A percentile compares a stretch with the other conserved stretches of the same genome.
These are phyloP conservation scores for Selaginella moellendorffii DNA, from an alignment of 75 land plant genomes.

Conservation along the genomic window DNA sequence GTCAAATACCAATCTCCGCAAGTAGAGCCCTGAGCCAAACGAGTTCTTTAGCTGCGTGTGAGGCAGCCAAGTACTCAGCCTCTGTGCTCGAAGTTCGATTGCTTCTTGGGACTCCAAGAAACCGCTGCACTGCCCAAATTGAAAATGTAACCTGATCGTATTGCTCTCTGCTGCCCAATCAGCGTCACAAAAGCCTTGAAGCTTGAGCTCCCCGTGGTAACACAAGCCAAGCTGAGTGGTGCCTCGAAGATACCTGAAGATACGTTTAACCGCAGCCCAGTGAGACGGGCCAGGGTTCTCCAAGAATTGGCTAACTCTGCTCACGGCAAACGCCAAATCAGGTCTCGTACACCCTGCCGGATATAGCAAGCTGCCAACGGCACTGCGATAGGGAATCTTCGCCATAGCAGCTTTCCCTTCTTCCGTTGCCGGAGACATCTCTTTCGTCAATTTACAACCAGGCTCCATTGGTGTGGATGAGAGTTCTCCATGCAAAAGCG, in stretches of 20 bases:
- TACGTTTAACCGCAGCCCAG: background rate
- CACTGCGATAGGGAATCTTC: background rate
- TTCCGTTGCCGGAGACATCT: no score
- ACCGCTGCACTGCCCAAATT: no score
- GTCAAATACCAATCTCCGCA: no score
- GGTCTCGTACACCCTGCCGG: background rate
- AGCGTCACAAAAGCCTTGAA: background rate
- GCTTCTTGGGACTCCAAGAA: no score
- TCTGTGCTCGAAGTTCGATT: no score
- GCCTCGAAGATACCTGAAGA: background rate
- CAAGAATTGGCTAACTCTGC: background rate
- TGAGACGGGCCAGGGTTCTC: background rate
- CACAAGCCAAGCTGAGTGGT: background rate
- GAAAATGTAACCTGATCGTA: no score
- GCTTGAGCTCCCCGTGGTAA: background rate
- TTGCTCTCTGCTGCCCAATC: background rate
- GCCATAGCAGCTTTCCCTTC: conserved; percentile 1
- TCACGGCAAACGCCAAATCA: background rate
- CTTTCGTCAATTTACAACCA: no score
- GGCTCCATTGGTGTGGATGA: no score
- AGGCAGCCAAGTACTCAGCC: no score
- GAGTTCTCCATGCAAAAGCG: no score
- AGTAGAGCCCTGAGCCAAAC: no score
- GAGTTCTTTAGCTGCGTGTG: no score
- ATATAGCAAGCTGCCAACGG: background rate